Percentiles rank a stretch among this genome's conserved stretches.
Evolutionary conservation across 2,329 filamentous ascomycete genomes (phyloP).

Genomic region (Microdochium paspali): DNA sequence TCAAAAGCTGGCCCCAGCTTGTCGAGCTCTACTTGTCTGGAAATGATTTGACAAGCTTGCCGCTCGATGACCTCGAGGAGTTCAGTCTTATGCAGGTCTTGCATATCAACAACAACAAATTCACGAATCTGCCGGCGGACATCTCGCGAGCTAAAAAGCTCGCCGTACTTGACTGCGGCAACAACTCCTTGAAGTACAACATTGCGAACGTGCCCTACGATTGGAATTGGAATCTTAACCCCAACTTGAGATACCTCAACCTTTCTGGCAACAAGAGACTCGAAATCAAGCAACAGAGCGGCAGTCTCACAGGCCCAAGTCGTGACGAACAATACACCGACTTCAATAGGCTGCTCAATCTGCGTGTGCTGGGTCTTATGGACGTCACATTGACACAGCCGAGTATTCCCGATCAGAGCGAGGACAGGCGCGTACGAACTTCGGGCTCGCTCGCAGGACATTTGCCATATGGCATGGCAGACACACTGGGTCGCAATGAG

Average conservation of each 20-base stretch:
- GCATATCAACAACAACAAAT: conserved; percentile 96
- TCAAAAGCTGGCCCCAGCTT: conserved; percentile 83
- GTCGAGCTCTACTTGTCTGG: conserved; percentile 91
- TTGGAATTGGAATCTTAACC: conserved; percentile 99
- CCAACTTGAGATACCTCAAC: conserved; percentile 88
- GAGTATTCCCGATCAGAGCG: conserved; percentile 88
- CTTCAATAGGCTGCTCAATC: conserved; percentile 74
- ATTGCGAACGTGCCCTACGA: conserved; percentile 98
- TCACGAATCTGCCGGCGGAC: conserved; percentile 91
- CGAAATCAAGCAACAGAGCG: conserved; percentile 66
- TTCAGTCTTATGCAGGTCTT: conserved; percentile 78
- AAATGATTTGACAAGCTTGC: conserved; percentile 84
- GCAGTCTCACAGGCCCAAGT: conserved; percentile 40
- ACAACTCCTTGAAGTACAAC: conserved; percentile 95
- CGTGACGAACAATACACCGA: conserved; percentile 72
- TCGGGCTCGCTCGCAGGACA: conserved; percentile 88
- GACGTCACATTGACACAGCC: conserved; percentile 93
- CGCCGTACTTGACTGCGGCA: conserved; percentile 86
- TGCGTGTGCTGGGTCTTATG: conserved; percentile 89
- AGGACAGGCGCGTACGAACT: conserved; percentile 92
- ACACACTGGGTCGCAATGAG: conserved; percentile 85
- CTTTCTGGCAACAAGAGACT: conserved; percentile 93
- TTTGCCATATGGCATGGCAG: conserved; percentile 94
- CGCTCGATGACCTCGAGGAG: conserved; percentile 89
- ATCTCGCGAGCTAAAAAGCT: conserved; percentile 90